Percentiles rank a stretch among this genome's conserved stretches.
These are phyloP conservation scores for Gossypioides kirkii DNA, from an alignment of 345 rosid genomes.

Conservation along the genomic window DNA sequence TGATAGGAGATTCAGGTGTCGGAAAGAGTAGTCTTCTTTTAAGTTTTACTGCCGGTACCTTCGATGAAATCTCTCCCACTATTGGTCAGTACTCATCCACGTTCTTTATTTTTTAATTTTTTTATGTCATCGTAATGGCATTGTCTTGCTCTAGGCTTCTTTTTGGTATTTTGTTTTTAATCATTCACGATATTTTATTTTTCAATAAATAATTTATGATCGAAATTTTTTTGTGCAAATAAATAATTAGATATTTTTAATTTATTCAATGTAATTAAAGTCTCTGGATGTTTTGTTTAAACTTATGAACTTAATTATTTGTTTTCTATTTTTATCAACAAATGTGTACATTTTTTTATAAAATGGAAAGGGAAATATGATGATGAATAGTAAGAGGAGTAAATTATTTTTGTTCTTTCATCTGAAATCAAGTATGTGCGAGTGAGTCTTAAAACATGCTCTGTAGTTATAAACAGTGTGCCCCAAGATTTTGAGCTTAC, in stretches of 20 bases:
- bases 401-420: not conserved
- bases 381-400: not conserved
- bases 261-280: no score
- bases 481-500: not conserved
- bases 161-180: no score
- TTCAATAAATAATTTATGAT: no score
- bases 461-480: not conserved
- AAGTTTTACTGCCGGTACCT: slow-evolving; percentile 35
- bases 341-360: not conserved
- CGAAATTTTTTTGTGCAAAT: no score
- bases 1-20: slow-evolving; percentile 57
- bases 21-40: slow-evolving; percentile 53
- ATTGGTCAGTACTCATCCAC: slow-evolving; percentile 28
- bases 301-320: not conserved
- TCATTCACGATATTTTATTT: no score
- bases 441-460: not conserved
- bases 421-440: not conserved
- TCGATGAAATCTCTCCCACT: slow-evolving; percentile 45
- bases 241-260: no score
- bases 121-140: no score
- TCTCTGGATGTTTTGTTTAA: no score
- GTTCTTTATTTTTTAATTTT: not conserved
- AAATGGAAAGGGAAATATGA: not conserved
- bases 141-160: no score
- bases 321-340: not conserved